These are phyloP conservation scores for Coprinopsis strossmayeri DNA, from an alignment of 768 basidiomycete genomes.

Conservation along the genomic window DNA sequence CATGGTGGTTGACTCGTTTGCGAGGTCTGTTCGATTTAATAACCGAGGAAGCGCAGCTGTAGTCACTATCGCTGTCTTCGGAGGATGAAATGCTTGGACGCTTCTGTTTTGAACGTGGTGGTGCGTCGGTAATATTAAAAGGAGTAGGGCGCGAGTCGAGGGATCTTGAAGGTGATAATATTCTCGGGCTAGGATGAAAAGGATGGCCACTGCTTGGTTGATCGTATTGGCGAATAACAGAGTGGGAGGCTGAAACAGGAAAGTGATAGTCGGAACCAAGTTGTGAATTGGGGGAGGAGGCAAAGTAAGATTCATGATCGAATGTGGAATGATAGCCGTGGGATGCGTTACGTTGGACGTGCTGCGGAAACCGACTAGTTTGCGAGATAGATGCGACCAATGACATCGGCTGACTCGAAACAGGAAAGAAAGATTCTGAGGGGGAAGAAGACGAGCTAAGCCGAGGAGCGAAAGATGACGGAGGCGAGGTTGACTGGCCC, in stretches of 20 bases:
- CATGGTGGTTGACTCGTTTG: conserved; percentile 54
- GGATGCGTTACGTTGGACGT: too few species aligned
- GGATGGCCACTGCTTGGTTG: too few species aligned
- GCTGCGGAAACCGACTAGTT: too few species aligned
- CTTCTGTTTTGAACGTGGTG: conserved; percentile 7
- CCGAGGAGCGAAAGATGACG: not conserved
- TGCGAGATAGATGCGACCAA: not conserved
- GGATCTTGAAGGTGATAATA: too few species aligned
- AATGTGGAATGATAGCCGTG: too few species aligned
- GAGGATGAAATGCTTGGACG: conserved; percentile 4
- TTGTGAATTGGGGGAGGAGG: too few species aligned
- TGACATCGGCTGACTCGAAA: not conserved
- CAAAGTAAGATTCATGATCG: too few species aligned
- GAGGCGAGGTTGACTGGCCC: conserved; percentile 14
- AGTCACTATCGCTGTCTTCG: conserved; percentile 5
- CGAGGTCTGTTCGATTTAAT: conserved; percentile 7
- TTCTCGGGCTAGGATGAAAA: too few species aligned
- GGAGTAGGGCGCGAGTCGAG: not conserved
- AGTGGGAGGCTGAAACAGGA: too few species aligned
- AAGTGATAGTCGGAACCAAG: too few species aligned
- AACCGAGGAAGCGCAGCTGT: not conserved
- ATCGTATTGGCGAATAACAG: too few species aligned
- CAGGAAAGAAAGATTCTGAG: not conserved
- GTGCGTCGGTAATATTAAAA: too few species aligned
- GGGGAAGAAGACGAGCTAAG: not conserved